Evolutionary conservation across 2,329 filamentous ascomycete genomes (phyloP), one percentile per base, ranked within the genome.

Genomic region (Nemania serpens): DNA sequence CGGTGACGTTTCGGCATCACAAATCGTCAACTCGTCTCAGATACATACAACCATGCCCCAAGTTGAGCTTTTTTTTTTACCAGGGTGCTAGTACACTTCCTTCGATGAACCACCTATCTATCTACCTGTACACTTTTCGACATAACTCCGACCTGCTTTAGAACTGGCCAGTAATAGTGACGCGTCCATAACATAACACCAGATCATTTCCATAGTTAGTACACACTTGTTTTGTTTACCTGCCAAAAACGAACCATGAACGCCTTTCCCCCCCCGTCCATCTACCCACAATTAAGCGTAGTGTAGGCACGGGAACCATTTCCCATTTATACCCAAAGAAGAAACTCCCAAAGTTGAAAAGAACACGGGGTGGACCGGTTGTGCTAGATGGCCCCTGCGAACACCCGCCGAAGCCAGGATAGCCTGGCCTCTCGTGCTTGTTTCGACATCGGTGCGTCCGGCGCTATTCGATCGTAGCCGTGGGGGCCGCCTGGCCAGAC

Each of bases 401-500:
- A 69, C 18, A 66, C 57, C 55, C 67, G 66, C n/a, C 68, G 70
- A 50, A 73, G 65, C 71, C 71, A 73, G 46, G 68, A 61, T 58
- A 72, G 51, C 63, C 71, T 68, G 45, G 69, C 66, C 47, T 68
- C 64, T n/a, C 66, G 68, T 13, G 71, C 70, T 48, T 72, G 61
- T 46, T 69, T 67, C 7, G 71, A 70, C 52, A 73, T 71, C 39
- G 69, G 66, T 18, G 70, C 70, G 15, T 59, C 64, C 15, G 71
- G 70, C 34, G 66, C 67, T 55, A 72, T 69, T 42, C 70, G 67
- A 51, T 75, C 73, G 29, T 74, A 75, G 18, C 71, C 72, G 57
- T 75, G 73, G 29, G 69, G 71, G 2, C 68, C 69, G 20, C 73
- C 74, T 10, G 70, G 69, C 71, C 73, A 75, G 49, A 76, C 69